These are phyloP conservation scores for Basipetospora chlamydospora DNA, from an alignment of 2,329 filamentous ascomycete species.

Conservation along the genomic window DNA sequence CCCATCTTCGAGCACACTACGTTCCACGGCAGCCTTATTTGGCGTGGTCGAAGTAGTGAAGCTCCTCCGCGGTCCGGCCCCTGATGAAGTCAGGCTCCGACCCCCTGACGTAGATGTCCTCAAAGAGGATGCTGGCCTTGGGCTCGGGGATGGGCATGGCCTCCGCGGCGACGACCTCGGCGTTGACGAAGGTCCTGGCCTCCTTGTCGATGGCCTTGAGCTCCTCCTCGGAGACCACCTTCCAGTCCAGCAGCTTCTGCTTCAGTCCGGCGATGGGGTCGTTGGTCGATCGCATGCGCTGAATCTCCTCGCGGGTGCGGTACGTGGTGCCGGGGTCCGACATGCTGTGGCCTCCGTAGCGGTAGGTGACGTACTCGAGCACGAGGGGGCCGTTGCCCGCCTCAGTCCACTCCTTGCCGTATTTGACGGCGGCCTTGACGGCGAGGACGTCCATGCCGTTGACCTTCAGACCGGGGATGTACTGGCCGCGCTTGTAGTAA, in stretches of 20 bases:
- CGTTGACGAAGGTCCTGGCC: slow-evolving; percentile 70
- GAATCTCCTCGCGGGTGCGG: slow-evolving; percentile 97
- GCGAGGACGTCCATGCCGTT: slow-evolving; percentile 99
- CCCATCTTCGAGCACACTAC: too few relatives aligned
- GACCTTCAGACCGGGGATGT: slow-evolving; percentile 98
- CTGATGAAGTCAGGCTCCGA: slow-evolving; percentile 79
- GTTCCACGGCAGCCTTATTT: slow-evolving; percentile 2
- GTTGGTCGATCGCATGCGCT: slow-evolving; percentile 98
- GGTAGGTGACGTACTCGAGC: slow-evolving; percentile 97
- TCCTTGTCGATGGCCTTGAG: slow-evolving; percentile 95
- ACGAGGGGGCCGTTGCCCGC: slow-evolving; percentile 85
- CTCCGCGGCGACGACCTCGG: slow-evolving; percentile 83
- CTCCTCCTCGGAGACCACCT: slow-evolving; percentile 80
- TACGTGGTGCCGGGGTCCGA: slow-evolving; percentile 98
- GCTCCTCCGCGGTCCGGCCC: slow-evolving; percentile 81
- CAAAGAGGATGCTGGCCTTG: slow-evolving; percentile 71
- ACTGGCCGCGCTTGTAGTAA: slow-evolving; percentile 99
- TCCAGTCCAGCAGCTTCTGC: slow-evolving; percentile 96
- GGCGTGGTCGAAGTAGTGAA: slow-evolving; percentile 73
- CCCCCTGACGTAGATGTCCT: slow-evolving; percentile 90
- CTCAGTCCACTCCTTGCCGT: slow-evolving; percentile 77
- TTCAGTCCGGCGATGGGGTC: slow-evolving; percentile 97
- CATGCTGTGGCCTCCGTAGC: slow-evolving; percentile 99
- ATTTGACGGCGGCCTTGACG: slow-evolving; percentile 89
- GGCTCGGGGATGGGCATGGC: slow-evolving; percentile 69